Base-by-base conservation (phyloP, 768 basidiomycete genomes). In the Hypholoma fasciculare region DNA sequence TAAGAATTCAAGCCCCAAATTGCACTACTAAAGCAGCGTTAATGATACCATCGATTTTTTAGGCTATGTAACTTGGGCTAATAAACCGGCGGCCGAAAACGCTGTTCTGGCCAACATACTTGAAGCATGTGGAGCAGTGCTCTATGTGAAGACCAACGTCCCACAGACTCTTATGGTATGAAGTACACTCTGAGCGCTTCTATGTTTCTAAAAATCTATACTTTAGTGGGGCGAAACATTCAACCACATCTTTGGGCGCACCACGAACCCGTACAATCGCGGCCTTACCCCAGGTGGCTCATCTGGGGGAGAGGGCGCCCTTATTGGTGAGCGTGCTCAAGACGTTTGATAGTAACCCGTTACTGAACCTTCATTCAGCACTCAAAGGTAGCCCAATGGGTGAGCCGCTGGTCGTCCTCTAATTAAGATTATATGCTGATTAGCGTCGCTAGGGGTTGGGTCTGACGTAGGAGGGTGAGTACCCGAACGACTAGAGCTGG, bases 251-350 rank as follows among this genome's bases (percentile, higher is more conserved):
- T 95, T 89, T 64, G 93, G 92, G 1, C 78, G 90, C 50, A 94
- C 94, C 0, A 66, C 75, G 14, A 93, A 94, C 65, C 93, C 93
- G 0, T 76, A 79, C 67, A 92, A 94, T 67, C 82, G 87, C 9
- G 77, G 78, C 14, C 75, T 92, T 48, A 91, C 89, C 4, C 73
- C 77, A 4, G 92, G 93, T 9, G 94, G 94, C 1, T 94, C 91
- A 0, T 90, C 88, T 2, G 94, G 94, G 5, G 94, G 93, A 36
- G 94, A 95, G 73, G 89, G 89, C 42, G 90, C 92, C 1, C 78
- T 95, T 8, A 63, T 94, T 44, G 86, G 85, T 66, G 63, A 78
- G 68, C 2, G 4, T 13, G 5, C 12, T 30, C 17, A 11, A 11
- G 27, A 19, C 17, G 17, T 46, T 26, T 11, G 27, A 6, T 27